phyloP scores from a whole-genome alignment of 495 filamentous ascomycete species.

The Lepraria neglecta region DNA sequence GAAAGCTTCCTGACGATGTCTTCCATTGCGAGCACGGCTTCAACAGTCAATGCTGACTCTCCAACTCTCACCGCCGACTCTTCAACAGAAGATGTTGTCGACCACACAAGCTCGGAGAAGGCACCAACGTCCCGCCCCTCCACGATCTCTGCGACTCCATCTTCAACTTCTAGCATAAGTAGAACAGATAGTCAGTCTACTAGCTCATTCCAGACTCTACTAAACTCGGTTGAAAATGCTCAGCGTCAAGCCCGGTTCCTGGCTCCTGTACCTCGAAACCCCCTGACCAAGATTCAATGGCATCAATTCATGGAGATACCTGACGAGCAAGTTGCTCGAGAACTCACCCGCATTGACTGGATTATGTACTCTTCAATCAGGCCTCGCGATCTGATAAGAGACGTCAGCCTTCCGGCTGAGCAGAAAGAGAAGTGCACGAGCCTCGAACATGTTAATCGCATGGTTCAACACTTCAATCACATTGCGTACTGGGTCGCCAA shows the following conservation, averaged over 20 bases:
- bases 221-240: constrained; percentile 62
- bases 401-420: constrained; percentile 69
- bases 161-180: constrained; percentile 38
- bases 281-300: constrained; percentile 73
- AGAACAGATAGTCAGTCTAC: constrained; percentile 42
- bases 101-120: constrained; percentile 34
- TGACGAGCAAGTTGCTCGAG: constrained; percentile 77
- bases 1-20: constrained; percentile 25
- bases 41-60: constrained; percentile 22
- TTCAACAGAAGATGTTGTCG: constrained; percentile 22
- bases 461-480: constrained; percentile 95
- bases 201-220: constrained; percentile 46
- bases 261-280: constrained; percentile 51
- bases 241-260: constrained; percentile 64
- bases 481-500: constrained; percentile 86
- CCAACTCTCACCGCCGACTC: constrained; percentile 21
- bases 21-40: constrained; percentile 18
- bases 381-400: constrained; percentile 86
- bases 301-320: constrained; percentile 72
- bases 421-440: constrained; percentile 64
- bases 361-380: constrained; percentile 93
- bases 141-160: constrained; percentile 40
- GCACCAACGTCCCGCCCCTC: constrained; percentile 42
- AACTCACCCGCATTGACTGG: constrained; percentile 95
- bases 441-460: constrained; percentile 80